These are phyloP conservation scores for Penicillium sp. DNA, from an alignment of 2,329 filamentous ascomycete genomes.

Conservation along the genomic window DNA sequence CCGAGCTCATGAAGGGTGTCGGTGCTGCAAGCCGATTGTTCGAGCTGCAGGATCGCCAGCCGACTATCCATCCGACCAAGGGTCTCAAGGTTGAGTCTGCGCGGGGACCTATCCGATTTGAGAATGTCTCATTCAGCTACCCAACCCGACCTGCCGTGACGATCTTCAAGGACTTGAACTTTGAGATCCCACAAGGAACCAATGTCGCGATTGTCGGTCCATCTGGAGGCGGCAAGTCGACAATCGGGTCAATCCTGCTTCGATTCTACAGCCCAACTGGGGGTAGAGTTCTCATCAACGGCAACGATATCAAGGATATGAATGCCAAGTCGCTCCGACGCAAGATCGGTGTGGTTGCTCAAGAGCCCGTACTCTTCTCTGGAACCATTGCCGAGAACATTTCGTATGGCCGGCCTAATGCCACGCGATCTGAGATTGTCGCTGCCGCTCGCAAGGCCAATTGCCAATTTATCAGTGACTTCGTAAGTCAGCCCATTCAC, in stretches of 20 bases:
- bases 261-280: constrained; percentile 84
- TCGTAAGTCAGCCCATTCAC: constrained; percentile 54
- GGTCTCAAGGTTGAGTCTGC: constrained; percentile 79
- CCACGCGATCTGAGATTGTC: constrained; percentile 78
- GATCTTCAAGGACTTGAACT: constrained; percentile 87
- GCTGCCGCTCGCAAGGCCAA: constrained; percentile 88
- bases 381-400: constrained; percentile 80
- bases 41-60: constrained; percentile 87
- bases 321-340: constrained; percentile 91
- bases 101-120: constrained; percentile 84
- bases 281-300: constrained; percentile 80
- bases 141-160: constrained; percentile 87
- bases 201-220: constrained; percentile 97
- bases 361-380: constrained; percentile 93
- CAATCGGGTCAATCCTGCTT: constrained; percentile 85
- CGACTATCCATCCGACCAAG: constrained; percentile 82
- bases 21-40: constrained; percentile 96
- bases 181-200: constrained; percentile 87
- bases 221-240: constrained; percentile 94
- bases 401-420: constrained; percentile 80
- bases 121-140: constrained; percentile 84
- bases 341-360: constrained; percentile 91
- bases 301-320: constrained; percentile 78
- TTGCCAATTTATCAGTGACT: constrained; percentile 94
- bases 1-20: constrained; percentile 98